Conservation (phyloP, 192 early-diverging fungal species). For the Gaertneriomyces sp. region DNA sequence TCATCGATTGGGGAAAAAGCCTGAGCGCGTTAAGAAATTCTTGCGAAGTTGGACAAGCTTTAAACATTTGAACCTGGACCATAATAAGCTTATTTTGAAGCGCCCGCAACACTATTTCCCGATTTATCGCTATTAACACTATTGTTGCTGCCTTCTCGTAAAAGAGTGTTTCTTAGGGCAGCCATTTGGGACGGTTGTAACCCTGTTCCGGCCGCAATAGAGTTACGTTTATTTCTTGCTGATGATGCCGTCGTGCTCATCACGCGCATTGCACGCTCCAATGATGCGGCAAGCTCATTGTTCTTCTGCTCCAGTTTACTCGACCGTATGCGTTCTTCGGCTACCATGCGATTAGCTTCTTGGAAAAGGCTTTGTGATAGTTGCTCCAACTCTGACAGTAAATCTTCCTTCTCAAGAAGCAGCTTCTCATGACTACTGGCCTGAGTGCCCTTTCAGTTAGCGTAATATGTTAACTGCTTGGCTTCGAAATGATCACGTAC, state of each 20-base stretch:
- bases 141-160: too few relatives aligned
- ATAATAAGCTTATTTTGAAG: too few relatives aligned
- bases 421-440: slow-evolving; percentile 1
- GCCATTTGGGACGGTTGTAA: not conserved
- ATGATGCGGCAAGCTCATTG: slow-evolving; percentile 15
- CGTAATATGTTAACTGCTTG: not conserved
- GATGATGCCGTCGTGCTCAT: slow-evolving; percentile 15
- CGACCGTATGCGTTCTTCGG: slow-evolving; percentile 18
- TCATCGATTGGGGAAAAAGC: too few relatives aligned
- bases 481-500: slow-evolving; percentile 3
- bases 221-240: slow-evolving; percentile 1
- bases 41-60: too few relatives aligned
- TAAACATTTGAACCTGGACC: too few relatives aligned
- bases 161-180: not conserved
- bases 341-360: slow-evolving; percentile 29
- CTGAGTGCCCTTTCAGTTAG: not conserved
- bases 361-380: slow-evolving; percentile 21
- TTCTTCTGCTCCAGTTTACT: slow-evolving; percentile 5
- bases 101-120: too few relatives aligned
- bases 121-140: too few relatives aligned
- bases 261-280: slow-evolving; percentile 9
- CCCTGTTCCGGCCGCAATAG: not conserved
- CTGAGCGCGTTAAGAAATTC: too few relatives aligned
- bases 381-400: slow-evolving; percentile 13
- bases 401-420: not conserved